phyloP scores from a whole-genome alignment of 768 basidiomycete species.

The Pleurotus pulmonarius region DNA sequence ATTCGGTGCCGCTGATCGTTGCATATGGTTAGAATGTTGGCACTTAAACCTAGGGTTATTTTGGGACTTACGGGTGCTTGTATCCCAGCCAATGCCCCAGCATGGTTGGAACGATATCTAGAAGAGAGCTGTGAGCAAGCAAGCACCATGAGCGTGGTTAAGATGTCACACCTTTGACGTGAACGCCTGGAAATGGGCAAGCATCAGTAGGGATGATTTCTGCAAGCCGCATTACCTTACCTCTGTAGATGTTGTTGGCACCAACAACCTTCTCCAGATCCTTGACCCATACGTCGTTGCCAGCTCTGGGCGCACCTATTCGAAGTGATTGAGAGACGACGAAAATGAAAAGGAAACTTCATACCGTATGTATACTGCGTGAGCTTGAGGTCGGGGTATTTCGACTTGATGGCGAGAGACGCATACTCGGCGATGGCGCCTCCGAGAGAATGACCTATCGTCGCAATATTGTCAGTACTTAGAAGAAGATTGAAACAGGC shows the following conservation, averaged over 20 bases:
- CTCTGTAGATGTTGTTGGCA: not conserved
- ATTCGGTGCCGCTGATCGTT: not conserved
- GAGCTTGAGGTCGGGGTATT: not conserved
- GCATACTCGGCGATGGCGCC: conserved; percentile 4
- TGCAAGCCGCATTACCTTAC: not conserved
- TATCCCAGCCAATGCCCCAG: conserved; percentile 2
- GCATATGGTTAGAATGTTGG: too few species aligned
- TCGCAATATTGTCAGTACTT: not conserved
- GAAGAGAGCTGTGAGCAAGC: not conserved
- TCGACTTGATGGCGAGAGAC: not conserved
- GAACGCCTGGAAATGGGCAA: not conserved
- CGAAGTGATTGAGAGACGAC: not conserved
- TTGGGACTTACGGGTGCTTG: not conserved
- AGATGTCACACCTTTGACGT: not conserved
- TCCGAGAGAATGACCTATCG: conserved; percentile 1
- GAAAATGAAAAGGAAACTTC: not conserved
- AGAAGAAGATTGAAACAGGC: not conserved
- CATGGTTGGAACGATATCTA: conserved; percentile 4
- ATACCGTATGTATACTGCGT: not conserved
- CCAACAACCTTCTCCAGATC: not conserved
- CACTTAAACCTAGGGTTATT: too few species aligned
- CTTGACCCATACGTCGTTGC: not conserved
- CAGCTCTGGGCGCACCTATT: not conserved
- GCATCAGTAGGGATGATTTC: not conserved
- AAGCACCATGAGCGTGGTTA: not conserved